phyloP scores from a whole-genome alignment of 164 flowering plant genomes.

The Berberis vulgaris region DNA sequence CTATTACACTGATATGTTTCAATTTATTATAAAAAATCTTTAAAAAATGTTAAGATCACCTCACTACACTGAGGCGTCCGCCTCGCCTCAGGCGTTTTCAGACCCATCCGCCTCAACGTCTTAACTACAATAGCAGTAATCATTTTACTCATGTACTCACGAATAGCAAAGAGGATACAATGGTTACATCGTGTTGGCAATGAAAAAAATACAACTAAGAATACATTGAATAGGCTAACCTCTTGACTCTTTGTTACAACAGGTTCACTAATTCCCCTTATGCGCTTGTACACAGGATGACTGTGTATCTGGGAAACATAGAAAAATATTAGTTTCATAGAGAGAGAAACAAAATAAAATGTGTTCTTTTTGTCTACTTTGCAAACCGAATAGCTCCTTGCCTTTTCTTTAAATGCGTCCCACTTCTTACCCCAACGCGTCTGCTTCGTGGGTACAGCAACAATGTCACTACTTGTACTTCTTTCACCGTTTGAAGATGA shows the following conservation, averaged over 20 bases:
- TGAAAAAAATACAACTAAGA: not conserved
- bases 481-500: constrained; percentile 44
- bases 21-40: too few relatives aligned
- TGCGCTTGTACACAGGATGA: constrained; percentile 63
- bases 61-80: too few relatives aligned
- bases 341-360: not conserved
- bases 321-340: not conserved
- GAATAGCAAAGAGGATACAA: too few relatives aligned
- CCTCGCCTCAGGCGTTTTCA: too few relatives aligned
- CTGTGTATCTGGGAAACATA: constrained; percentile 42
- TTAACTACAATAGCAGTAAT: too few relatives aligned
- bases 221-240: constrained; percentile 28
- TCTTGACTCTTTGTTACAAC: constrained; percentile 76
- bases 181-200: too few relatives aligned
- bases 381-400: constrained; percentile 9
- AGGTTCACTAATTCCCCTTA: constrained; percentile 70
- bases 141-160: too few relatives aligned
- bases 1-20: too few relatives aligned
- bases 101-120: too few relatives aligned
- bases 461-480: constrained; percentile 77
- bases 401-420: constrained; percentile 76
- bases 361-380: not conserved
- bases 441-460: constrained; percentile 56
- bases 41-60: too few relatives aligned
- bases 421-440: constrained; percentile 74